Base-by-base conservation (phyloP, 768 basidiomycete genomes). In the Russula ochroleuca region DNA sequence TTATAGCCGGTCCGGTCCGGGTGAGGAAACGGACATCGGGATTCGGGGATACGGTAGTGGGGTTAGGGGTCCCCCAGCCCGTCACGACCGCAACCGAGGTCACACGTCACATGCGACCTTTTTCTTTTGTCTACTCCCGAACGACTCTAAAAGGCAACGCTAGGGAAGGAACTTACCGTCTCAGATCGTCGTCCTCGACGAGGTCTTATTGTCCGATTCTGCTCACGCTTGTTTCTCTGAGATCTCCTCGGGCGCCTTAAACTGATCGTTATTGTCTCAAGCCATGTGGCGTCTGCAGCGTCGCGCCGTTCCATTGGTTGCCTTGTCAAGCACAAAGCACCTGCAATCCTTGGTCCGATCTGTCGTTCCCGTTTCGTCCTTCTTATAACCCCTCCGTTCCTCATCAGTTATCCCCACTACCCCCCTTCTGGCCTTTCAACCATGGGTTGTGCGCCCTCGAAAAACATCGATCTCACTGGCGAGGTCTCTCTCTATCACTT, bases 401-500 rank as follows among this genome's bases (percentile, higher is more conserved):
- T 61, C 19, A 25, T 43, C 17, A 17, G 17, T n/a, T 21, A 11
- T 14, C 45, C 51, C 21, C 53, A 43, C 2, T 21, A 38, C 60
- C 55, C 60, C 62, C 35, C 28, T 48, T 9, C 38, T 45, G 15
- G 15, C 8, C 19, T 14, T 8, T 68, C 67, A 60, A 69, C 59
- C 60, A 71, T 74, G 68, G 71, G 71, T 57, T 69, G 72, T 69
- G 72, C 73, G 67, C 73, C 70, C 48, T 72, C 73, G 41, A 69
- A 82, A 74, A 79, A 80, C 31, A 77, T 84, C 72, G 82, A 85
- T 71, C 83, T 82, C 68, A 79, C 82, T 45, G 79, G 77, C 48
- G 83, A 85, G 59, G 82, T 87, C 75, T 92, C 85, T 72, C 87
- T 99, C 54, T 98, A 89, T 77, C 96, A 98, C 78, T 99, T 98